phyloP scores from a whole-genome alignment of 352 stramenopile species.

The Phytopythium ostracodes region DNA sequence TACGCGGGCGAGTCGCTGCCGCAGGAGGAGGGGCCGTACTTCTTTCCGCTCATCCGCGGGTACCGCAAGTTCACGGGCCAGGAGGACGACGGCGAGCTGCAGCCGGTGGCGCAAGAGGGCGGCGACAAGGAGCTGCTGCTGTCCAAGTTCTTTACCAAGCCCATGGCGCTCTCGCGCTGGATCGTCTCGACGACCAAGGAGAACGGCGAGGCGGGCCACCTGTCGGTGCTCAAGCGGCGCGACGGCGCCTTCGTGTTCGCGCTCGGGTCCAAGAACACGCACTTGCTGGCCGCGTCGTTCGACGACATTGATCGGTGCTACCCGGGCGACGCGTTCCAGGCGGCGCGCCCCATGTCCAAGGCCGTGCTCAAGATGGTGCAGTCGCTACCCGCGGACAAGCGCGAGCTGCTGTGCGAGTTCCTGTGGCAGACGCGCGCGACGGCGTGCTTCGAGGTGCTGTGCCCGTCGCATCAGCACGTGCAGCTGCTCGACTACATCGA shows the following conservation, averaged over 20 bases:
- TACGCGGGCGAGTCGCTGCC: constrained; percentile 16
- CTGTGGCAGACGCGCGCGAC: constrained; percentile 74
- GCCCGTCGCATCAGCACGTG: constrained; percentile 69
- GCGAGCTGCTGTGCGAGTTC: constrained; percentile 55
- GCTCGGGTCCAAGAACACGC: constrained; percentile 81
- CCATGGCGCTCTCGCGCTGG: constrained; percentile 31
- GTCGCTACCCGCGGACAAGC: constrained; percentile 29
- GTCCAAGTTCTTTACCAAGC: constrained; percentile 79
- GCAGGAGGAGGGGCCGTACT: constrained; percentile 8
- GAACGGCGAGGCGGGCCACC: constrained; percentile 72
- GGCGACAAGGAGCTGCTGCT: constrained; percentile 28
- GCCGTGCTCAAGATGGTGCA: constrained; percentile 32
- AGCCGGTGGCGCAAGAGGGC: constrained; percentile 13
- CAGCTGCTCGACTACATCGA: constrained; percentile 62
- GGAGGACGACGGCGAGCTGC: constrained; percentile 67
- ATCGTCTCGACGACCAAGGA: constrained; percentile 78
- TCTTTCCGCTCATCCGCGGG: constrained; percentile 62
- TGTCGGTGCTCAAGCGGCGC: constrained; percentile 62
- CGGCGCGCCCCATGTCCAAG: constrained; percentile 42
- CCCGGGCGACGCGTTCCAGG: constrained; percentile 41
- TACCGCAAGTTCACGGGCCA: constrained; percentile 84
- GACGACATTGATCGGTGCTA: constrained; percentile 44
- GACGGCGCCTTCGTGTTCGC: constrained; percentile 69
- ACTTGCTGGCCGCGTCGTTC: constrained; percentile 44
- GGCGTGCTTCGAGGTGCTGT: constrained; percentile 78